Conservation (phyloP, 495 filamentous ascomycete species). For the Talaromyces borbonicus region DNA sequence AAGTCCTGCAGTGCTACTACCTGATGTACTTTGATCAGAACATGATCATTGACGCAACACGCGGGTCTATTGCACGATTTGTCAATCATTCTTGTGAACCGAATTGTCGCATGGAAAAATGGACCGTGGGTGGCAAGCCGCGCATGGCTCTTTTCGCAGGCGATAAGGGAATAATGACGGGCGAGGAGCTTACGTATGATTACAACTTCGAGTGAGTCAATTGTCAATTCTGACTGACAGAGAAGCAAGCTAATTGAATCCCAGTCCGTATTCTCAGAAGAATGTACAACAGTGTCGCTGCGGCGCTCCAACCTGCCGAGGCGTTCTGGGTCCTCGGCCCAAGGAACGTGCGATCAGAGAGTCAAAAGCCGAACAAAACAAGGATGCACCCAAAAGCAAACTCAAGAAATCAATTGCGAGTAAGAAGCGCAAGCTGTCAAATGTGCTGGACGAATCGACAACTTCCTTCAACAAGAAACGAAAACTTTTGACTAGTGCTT, state of each 20-base stretch:
- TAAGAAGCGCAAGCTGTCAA: constrained; percentile 23
- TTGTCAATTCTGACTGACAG: background rate
- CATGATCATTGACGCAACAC: constrained; percentile 97
- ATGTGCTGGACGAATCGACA: constrained; percentile 15
- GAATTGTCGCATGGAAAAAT: constrained; percentile 97
- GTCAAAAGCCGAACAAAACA: constrained; percentile 21
- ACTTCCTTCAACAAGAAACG: constrained; percentile 26
- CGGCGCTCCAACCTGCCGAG: constrained; percentile 65
- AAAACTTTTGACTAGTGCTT: constrained; percentile 22
- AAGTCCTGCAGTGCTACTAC: constrained; percentile 68
- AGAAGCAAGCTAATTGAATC: no score
- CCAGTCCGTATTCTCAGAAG: constrained; percentile 61
- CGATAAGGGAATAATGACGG: constrained; percentile 77
- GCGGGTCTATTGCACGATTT: constrained; percentile 91
- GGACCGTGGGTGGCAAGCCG: constrained; percentile 90
- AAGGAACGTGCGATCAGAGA: constrained; percentile 44
- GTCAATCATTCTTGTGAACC: constrained; percentile 96
- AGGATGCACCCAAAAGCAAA: constrained; percentile 30
- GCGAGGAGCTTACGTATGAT: constrained; percentile 97
- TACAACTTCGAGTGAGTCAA: constrained; percentile 82
- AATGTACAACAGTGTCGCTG: constrained; percentile 79
- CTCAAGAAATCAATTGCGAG: constrained; percentile 12
- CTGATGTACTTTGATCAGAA: constrained; percentile 97
- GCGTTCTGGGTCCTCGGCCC: constrained; percentile 65
- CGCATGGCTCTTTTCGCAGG: constrained; percentile 97